Evolutionary conservation across 768 basidiomycete genomes (phyloP).

Genomic region (Daedaleopsis sinensis): DNA sequence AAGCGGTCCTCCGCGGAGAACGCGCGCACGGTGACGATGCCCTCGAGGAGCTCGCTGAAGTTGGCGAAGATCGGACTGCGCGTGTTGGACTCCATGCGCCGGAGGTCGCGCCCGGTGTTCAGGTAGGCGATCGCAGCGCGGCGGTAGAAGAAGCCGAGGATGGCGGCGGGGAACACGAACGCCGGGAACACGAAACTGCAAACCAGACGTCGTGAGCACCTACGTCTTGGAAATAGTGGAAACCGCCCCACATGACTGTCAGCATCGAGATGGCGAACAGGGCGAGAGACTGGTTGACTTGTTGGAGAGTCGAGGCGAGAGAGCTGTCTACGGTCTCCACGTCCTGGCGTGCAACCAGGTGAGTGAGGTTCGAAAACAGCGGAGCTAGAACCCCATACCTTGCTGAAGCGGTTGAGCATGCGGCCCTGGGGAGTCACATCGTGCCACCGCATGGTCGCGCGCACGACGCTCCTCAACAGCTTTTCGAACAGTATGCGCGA

Average conservation of each 20-base stretch:
- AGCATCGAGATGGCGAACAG: constrained; percentile 77
- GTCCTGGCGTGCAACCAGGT: constrained; percentile 46
- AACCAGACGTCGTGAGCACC: constrained; percentile 26
- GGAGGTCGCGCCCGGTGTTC: constrained; percentile 80
- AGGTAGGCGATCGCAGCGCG: constrained; percentile 73
- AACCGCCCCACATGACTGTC: constrained; percentile 59
- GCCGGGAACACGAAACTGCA: constrained; percentile 72
- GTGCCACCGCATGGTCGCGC: constrained; percentile 84
- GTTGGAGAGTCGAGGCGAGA: constrained; percentile 66
- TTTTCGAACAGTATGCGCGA: constrained; percentile 44
- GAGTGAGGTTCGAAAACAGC: background rate
- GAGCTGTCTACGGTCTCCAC: constrained; percentile 88
- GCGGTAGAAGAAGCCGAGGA: constrained; percentile 78
- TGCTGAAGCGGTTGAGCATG: constrained; percentile 86
- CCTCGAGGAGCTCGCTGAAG: constrained; percentile 82
- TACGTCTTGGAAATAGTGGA: background rate
- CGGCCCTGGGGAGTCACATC: constrained; percentile 87
- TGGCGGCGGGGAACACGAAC: constrained; percentile 78
- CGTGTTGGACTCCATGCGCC: constrained; percentile 90
- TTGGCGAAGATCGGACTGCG: constrained; percentile 84
- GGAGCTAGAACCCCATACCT: constrained; percentile 38
- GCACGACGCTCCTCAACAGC: constrained; percentile 69
- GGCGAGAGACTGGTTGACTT: constrained; percentile 78
- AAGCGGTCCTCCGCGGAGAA: constrained; percentile 84
- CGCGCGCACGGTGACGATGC: constrained; percentile 91